A percentile compares a stretch with the other conserved stretches of the same genome.
Conservation (phyloP, 2,329 filamentous ascomycete genomes). For the Fonsecaea monophora region DNA sequence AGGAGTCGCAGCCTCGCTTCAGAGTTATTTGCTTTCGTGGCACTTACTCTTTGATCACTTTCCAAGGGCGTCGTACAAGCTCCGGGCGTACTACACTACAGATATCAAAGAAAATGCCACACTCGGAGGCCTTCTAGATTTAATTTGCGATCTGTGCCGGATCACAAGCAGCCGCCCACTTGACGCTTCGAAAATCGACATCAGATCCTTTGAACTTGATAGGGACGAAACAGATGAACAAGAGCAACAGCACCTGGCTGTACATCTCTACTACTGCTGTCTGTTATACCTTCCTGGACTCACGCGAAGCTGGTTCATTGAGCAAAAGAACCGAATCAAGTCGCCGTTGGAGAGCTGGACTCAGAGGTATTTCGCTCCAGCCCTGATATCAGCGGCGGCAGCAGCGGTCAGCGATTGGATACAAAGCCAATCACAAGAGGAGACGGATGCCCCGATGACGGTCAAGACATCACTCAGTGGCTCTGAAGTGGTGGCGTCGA, state of each 20-base stretch:
- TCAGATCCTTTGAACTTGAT: constrained; percentile 67
- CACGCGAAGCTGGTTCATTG: constrained; percentile 84
- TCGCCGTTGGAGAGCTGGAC: constrained; percentile 85
- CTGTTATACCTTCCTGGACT: constrained; percentile 78
- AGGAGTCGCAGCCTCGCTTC: constrained; percentile 70
- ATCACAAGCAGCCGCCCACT: constrained; percentile 75
- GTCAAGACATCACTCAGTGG: constrained; percentile 75
- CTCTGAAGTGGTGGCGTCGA: constrained; percentile 80
- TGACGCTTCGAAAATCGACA: constrained; percentile 73
- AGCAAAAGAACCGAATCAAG: constrained; percentile 78
- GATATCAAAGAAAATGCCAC: constrained; percentile 75
- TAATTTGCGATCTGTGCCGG: constrained; percentile 84
- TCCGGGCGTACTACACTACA: constrained; percentile 80
- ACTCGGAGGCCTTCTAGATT: constrained; percentile 72
- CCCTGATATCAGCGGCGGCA: constrained; percentile 50
- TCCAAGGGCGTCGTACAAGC: constrained; percentile 75
- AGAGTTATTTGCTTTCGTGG: constrained; percentile 88
- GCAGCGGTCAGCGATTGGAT: constrained; percentile 51
- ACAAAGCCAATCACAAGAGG: constrained; percentile 50
- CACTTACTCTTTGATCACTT: constrained; percentile 88
- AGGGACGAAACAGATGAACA: constrained; percentile 64
- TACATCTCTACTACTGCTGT: constrained; percentile 83
- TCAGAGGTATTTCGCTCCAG: constrained; percentile 66
- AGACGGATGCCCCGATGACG: constrained; percentile 60
- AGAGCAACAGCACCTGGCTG: constrained; percentile 81